Conservation (phyloP, 805 yeast species). For the Yamadazyma takamatsuzukensis region DNA sequence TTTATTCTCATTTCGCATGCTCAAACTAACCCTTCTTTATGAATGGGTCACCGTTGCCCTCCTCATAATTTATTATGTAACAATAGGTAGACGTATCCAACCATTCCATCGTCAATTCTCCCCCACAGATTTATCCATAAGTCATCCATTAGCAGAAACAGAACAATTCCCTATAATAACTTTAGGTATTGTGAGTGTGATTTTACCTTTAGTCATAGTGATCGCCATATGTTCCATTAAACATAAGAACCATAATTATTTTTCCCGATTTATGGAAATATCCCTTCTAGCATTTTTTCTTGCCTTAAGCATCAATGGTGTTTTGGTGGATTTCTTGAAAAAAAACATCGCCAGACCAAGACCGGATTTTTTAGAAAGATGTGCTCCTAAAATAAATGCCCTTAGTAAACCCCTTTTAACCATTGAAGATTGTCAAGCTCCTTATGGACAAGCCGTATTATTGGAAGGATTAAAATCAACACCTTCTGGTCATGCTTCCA, state of each 20-base stretch:
- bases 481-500: conserved; percentile 56
- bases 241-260: neutral
- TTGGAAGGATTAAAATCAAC: conserved; percentile 54
- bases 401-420: neutral
- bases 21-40: too few species aligned
- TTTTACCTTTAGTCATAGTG: conserved; percentile 16
- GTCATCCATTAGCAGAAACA: conserved; percentile 30
- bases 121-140: conserved; percentile 25
- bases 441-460: conserved; percentile 25
- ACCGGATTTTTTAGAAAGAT: conserved; percentile 32
- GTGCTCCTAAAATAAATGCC: conserved; percentile 19
- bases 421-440: conserved; percentile 29
- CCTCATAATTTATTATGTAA: conserved; percentile 23
- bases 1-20: too few species aligned
- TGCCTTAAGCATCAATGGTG: conserved; percentile 28
- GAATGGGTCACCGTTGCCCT: conserved; percentile 29
- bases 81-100: conserved; percentile 26
- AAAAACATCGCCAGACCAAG: conserved; percentile 32
- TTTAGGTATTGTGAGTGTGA: conserved; percentile 26
- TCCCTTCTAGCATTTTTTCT: conserved; percentile 27
- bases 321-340: conserved; percentile 34
- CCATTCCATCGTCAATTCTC: conserved; percentile 37
- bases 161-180: conserved; percentile 29
- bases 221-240: neutral
- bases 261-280: conserved; percentile 15